Conservation (phyloP, 169 alveolate species). For the Cryptosporidium tyzzeri region DNA sequence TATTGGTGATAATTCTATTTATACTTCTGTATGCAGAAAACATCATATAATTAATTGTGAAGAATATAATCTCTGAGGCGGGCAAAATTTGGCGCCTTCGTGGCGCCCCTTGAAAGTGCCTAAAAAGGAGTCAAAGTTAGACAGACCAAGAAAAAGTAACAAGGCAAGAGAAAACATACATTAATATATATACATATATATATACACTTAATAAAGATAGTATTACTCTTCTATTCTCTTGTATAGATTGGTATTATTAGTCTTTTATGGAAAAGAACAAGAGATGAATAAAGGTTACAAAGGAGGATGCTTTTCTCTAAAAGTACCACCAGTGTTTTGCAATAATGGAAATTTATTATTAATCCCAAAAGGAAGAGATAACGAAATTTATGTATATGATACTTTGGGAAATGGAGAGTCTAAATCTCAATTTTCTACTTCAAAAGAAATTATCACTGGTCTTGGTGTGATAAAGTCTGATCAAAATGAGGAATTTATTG, state of each 20-base stretch:
- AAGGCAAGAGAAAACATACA: slow-evolving; percentile 4
- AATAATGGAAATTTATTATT: slow-evolving; percentile 27
- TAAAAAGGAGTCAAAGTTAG: slow-evolving; percentile 36
- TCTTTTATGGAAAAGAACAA: slow-evolving; percentile 7
- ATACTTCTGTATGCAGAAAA: slow-evolving; percentile 59
- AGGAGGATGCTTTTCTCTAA: slow-evolving; percentile 68
- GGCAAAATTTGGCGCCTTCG: background rate
- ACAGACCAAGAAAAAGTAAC: slow-evolving; percentile 18
- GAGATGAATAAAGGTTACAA: slow-evolving; percentile 25
- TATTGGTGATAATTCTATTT: slow-evolving; percentile 31
- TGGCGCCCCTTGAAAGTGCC: background rate
- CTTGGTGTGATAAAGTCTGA: background rate
- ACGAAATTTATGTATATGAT: slow-evolving; percentile 22
- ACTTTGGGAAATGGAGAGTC: slow-evolving; percentile 50
- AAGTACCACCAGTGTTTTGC: slow-evolving; percentile 73
- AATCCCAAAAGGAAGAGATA: slow-evolving; percentile 54
- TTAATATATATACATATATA: background rate
- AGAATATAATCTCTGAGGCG: background rate
- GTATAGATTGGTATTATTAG: background rate
- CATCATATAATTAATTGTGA: slow-evolving; percentile 16
- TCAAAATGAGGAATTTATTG: slow-evolving; percentile 5
- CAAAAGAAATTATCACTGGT: slow-evolving; percentile 16
- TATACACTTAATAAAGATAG: slow-evolving; percentile 8
- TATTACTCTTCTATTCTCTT: background rate
- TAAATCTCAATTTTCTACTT: background rate